Base-by-base conservation (phyloP, 106 monocot genomes). In the Agapanthus africanus region DNA sequence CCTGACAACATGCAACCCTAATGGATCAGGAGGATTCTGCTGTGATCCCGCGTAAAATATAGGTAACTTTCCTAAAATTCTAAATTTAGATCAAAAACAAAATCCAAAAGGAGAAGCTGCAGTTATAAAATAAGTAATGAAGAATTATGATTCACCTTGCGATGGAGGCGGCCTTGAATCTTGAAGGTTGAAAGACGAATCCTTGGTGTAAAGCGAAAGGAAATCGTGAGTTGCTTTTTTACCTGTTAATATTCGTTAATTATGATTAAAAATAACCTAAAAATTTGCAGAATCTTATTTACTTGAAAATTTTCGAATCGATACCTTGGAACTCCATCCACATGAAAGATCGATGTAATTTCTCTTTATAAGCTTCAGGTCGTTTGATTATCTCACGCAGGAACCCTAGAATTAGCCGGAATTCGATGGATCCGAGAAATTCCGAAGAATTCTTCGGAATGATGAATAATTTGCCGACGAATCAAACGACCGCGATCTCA, bases 141-240 rank as follows among this genome's bases (percentile, higher is more conserved):
- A 65, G 22, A n/a, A 27, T 11, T 36, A 32, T 13, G 46, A 31
- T 14, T 75, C n/a, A 83, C 87, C 84, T 72, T 78, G 78, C 6
- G 82, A 23, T 62, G 69, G 74, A 69, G 82, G 79, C 35, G 68
- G n/a, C n/a, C n/a, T 73, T 59, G 81, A 65, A 77, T 85, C 79
- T 51, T 81, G 84, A 34, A 62, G 75, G 66, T 67, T 81, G 63
- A 78, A 69, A 15, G 82, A 71, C 10, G 85, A 70, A 34, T 83
- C 90, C 83, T 79, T 83, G 49, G 61, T 76, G 78, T 79, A 83
- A 41, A 86, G 90, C 56, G 90, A 83, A 36, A 90, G 86, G 72
- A 90, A 86, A 76, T 90, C 90, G 51, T 86, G 86, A 31, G 90
- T 78, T 31, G 77, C 78, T 70, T 83, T 70, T 33, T 90, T 83